These are phyloP conservation scores for Dorcoceras hygrometricum DNA, from an alignment of 257 asterid genomes.

Conservation along the genomic window DNA sequence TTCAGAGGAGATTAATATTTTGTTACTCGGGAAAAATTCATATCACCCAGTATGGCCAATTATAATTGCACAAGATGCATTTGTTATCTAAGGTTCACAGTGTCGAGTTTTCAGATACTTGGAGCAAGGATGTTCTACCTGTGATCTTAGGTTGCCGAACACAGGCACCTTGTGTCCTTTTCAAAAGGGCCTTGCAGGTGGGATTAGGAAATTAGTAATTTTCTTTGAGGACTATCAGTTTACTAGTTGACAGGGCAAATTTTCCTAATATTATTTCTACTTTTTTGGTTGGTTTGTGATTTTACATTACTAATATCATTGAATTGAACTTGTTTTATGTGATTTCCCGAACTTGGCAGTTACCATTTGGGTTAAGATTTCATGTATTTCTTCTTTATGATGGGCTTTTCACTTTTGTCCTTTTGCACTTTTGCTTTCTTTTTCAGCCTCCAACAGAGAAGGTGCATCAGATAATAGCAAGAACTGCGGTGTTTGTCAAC, in stretches of 20 bases:
- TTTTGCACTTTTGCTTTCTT: slow-evolving; percentile 16
- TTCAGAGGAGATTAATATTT: slow-evolving; percentile 25
- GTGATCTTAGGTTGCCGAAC: slow-evolving; percentile 83
- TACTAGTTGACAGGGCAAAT: slow-evolving; percentile 48
- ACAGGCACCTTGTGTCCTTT: slow-evolving; percentile 85
- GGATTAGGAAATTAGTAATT: slow-evolving; percentile 77
- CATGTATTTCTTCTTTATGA: slow-evolving; percentile 28
- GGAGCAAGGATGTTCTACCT: slow-evolving; percentile 83
- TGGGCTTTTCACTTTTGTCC: slow-evolving; percentile 18
- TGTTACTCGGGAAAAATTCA: slow-evolving; percentile 39
- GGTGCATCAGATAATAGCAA: slow-evolving; percentile 82
- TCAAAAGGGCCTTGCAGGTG: slow-evolving; percentile 88
- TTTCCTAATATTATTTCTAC: slow-evolving; percentile 28
- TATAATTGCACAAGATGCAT: slow-evolving; percentile 43
- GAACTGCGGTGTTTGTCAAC: slow-evolving; percentile 90
- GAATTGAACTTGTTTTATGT: neutral
- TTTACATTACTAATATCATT: neutral
- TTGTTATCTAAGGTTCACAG: slow-evolving; percentile 70
- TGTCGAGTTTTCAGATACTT: slow-evolving; percentile 96
- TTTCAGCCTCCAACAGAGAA: slow-evolving; percentile 92
- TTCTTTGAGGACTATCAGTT: slow-evolving; percentile 52
- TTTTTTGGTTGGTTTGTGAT: slow-evolving; percentile 21
- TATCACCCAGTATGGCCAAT: slow-evolving; percentile 49
- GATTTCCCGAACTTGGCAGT: slow-evolving; percentile 19
- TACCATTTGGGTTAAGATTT: slow-evolving; percentile 20